Conservation (phyloP, 1,139 yeast genomes). For the Waltiozyma sp. region DNA sequence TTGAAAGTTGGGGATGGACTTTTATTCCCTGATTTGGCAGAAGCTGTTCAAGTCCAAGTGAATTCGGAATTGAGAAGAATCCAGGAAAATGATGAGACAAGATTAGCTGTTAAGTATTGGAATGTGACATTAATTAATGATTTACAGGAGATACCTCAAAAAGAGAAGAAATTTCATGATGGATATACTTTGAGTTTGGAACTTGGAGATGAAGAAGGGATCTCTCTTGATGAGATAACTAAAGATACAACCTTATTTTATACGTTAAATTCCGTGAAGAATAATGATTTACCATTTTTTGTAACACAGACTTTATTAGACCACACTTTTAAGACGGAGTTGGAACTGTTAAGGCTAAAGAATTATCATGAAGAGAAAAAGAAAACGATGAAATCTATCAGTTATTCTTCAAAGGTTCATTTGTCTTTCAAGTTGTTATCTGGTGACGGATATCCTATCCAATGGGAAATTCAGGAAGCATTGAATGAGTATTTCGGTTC, state of each 20-base stretch:
- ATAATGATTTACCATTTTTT: slow-evolving; percentile 51
- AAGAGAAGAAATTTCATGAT: too few relatives aligned
- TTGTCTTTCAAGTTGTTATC: slow-evolving; percentile 51
- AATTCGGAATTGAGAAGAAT: slow-evolving; percentile 19
- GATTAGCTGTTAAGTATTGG: slow-evolving; percentile 21
- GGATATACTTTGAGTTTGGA: slow-evolving; percentile 21
- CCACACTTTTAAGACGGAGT: slow-evolving; percentile 41
- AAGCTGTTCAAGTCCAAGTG: slow-evolving; percentile 32
- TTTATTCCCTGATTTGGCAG: slow-evolving; percentile 32
- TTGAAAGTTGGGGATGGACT: slow-evolving; percentile 26
- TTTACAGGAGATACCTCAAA: slow-evolving; percentile 6
- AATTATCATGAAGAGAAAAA: slow-evolving; percentile 2
- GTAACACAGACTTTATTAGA: slow-evolving; percentile 47
- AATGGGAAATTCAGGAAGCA: slow-evolving; percentile 46
- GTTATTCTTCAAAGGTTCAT: slow-evolving; percentile 56
- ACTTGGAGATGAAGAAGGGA: slow-evolving; percentile 22
- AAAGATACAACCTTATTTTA: slow-evolving; percentile 37
- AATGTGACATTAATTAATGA: slow-evolving; percentile 16
- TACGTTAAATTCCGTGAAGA: slow-evolving; percentile 35
- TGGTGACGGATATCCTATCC: slow-evolving; percentile 43
- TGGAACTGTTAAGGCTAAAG: slow-evolving; percentile 22
- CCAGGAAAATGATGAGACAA: slow-evolving; percentile 8
- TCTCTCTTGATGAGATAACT: slow-evolving; percentile 18
- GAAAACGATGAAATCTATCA: slow-evolving; percentile 25
- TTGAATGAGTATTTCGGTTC: slow-evolving; percentile 34